Conservation (phyloP, 1,284 basidiomycete genomes). For the Coriolopsis trogii region DNA sequence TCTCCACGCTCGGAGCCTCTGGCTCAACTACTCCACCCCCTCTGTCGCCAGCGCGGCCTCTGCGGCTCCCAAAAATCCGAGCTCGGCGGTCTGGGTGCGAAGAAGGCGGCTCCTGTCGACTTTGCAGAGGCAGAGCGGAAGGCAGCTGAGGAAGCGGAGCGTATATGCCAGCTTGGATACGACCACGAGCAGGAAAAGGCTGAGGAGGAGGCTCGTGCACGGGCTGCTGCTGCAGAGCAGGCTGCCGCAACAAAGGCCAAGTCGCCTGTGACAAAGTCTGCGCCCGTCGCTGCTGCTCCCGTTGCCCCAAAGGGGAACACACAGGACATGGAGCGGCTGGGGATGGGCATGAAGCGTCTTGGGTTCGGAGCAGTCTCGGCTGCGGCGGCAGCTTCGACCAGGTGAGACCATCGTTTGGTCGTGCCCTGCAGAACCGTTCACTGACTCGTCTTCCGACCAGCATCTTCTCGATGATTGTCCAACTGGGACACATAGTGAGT, state of each 20-base stretch:
- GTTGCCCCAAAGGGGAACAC: conserved; percentile 39
- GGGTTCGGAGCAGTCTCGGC: conserved; percentile 87
- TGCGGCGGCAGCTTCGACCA: conserved; percentile 50
- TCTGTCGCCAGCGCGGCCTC: conserved; percentile 36
- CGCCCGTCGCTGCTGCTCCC: conserved; percentile 20
- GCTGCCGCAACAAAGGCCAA: conserved; percentile 36
- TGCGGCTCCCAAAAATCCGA: conserved; percentile 63
- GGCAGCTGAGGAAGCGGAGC: conserved; percentile 87
- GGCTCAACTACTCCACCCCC: conserved; percentile 51
- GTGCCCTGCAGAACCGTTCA: too few species aligned
- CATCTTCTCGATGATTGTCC: too few species aligned
- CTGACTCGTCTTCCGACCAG: not conserved
- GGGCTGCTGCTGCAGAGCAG: conserved; percentile 55
- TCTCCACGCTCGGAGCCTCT: conserved; percentile 52
- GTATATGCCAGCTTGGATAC: conserved; percentile 88
- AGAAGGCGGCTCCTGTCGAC: conserved; percentile 82
- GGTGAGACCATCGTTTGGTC: conserved; percentile 41
- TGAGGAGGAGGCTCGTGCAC: conserved; percentile 63
- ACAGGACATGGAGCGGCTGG: conserved; percentile 63
- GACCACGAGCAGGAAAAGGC: conserved; percentile 81
- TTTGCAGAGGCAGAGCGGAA: conserved; percentile 92
- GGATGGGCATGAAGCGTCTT: conserved; percentile 83
- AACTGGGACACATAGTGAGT: too few species aligned
- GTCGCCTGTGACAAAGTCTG: conserved; percentile 31
- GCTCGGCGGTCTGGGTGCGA: conserved; percentile 84